A percentile compares a stretch with the other conserved stretches of the same genome.
phyloP scores from a whole-genome alignment of 352 stramenopile species.

The Globisporangium acanthophoron region DNA sequence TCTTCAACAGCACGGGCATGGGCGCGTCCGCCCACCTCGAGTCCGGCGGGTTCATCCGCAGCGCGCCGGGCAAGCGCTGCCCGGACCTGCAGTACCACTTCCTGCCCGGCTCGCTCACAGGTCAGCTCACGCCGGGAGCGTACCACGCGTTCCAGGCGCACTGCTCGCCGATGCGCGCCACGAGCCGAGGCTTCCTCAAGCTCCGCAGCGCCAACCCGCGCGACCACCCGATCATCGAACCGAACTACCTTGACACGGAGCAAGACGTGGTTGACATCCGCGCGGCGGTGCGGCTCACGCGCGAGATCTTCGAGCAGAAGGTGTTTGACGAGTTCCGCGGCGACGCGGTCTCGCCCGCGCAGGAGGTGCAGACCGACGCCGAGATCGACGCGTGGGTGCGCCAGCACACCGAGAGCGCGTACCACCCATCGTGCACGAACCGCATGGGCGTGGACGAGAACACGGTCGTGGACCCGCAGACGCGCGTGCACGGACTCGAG shows the following conservation, averaged over 20 bases:
- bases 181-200: conserved; percentile 77
- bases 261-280: conserved; percentile 80
- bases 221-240: conserved; percentile 79
- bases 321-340: conserved; percentile 81
- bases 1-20: conserved; percentile 61
- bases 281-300: conserved; percentile 65
- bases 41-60: conserved; percentile 84
- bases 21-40: conserved; percentile 79
- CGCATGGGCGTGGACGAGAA: conserved; percentile 77
- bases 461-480: conserved; percentile 87
- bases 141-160: conserved; percentile 85
- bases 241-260: conserved; percentile 84
- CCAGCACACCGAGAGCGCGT: conserved; percentile 79
- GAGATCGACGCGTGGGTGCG: conserved; percentile 86
- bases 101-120: conserved; percentile 75
- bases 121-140: conserved; percentile 51
- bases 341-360: conserved; percentile 67
- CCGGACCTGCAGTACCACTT: conserved; percentile 90
- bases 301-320: conserved; percentile 86
- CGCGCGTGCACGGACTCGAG: conserved; percentile 83
- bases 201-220: conserved; percentile 71
- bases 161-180: conserved; percentile 86
- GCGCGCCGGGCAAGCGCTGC: conserved; percentile 66
- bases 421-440: conserved; percentile 89
- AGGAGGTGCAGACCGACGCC: conserved; percentile 51